Evolutionary conservation across 108 stramenopile genomes (phyloP), one percentile per base, ranked within the genome.

Genomic region (Nitzschia putrida): DNA sequence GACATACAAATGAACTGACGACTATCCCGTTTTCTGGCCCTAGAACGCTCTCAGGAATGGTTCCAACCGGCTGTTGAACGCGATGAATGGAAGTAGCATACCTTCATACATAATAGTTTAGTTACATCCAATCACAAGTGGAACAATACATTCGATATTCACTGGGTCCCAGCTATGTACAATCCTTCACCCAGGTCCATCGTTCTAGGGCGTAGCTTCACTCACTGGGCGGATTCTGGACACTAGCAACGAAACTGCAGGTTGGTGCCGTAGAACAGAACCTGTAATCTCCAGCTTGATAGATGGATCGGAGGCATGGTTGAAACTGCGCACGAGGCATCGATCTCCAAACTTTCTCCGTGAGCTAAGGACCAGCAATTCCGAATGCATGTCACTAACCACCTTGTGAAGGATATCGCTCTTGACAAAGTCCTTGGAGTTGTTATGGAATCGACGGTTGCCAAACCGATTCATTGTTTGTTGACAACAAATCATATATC

Each of bases 381-480:
- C 80, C 41, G 71, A 39, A 34, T 81, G 78, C 80, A 86, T 81
- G 22, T 86, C 82, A 24, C 80, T 73, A 1, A 86, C 75, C 11
- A 81, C 65, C 53, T 60, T 69, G 54, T 86, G 80, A 40, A 86
- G 53, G 5, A 53, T 61, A 13, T 71, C 53, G 0, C 55, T 63
- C 11, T 51, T 67, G 26, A 86, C 16, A 53, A 60, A 86, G 24
- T 59, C 52, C 12, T 57, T 25, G 16, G 77, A 57, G 41, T 41
- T 41, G 23, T 39, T 59, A 45, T 73, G 70, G 53, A 86, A 82
- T 10, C 78, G 65, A 7, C 71, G 82, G 53, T 86, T 86, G 2
- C 85, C 82, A 57, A 74, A 86, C 2, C 80, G 82, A 13, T 78
- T 75, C 82, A 77, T 69, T 24, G 80, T 79, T 70, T 83, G 78